Evolutionary conservation across 148 eudicot species (phyloP).

Genomic region (Dianthus caryophyllus): DNA sequence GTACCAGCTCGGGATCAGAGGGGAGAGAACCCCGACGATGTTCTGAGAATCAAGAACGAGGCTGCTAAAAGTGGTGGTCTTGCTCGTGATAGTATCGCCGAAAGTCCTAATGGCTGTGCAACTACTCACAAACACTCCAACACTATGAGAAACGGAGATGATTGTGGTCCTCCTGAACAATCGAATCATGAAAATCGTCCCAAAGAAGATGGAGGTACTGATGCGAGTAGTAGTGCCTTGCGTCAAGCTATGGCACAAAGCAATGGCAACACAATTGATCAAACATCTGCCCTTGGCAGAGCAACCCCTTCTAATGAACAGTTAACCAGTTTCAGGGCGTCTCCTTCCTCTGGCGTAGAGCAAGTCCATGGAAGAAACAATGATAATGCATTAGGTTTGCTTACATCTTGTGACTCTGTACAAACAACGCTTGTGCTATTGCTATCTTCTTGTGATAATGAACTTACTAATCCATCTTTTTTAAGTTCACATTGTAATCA

Average conservation of each 20-base stretch:
- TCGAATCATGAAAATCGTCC: constrained; percentile 37
- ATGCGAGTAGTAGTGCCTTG: constrained; percentile 32
- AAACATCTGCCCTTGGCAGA: constrained; percentile 27
- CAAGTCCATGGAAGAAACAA: constrained; percentile 36
- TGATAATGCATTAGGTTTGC: constrained; percentile 44
- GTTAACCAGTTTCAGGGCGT: constrained; percentile 20
- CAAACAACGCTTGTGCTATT: no score
- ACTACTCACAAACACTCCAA: constrained; percentile 30
- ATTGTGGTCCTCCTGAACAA: constrained; percentile 29
- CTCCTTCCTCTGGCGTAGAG: constrained; percentile 32
- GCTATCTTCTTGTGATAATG: no score
- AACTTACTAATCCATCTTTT: no score
- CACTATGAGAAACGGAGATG: constrained; percentile 34
- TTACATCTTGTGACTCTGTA: no score
- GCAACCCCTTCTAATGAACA: constrained; percentile 29
- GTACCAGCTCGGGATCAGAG: constrained; percentile 48
- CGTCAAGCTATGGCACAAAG: constrained; percentile 31
- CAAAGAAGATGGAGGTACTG: constrained; percentile 36
- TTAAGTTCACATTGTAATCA: no score
- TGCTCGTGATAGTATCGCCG: constrained; percentile 32
- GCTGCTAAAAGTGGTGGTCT: constrained; percentile 25
- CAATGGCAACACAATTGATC: constrained; percentile 24
- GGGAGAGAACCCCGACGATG: constrained; percentile 49
- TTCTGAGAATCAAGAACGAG: constrained; percentile 31
- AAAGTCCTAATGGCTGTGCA: constrained; percentile 31